phyloP scores from a whole-genome alignment of 2,329 filamentous ascomycete species.

The Phialocephala subalpina region DNA sequence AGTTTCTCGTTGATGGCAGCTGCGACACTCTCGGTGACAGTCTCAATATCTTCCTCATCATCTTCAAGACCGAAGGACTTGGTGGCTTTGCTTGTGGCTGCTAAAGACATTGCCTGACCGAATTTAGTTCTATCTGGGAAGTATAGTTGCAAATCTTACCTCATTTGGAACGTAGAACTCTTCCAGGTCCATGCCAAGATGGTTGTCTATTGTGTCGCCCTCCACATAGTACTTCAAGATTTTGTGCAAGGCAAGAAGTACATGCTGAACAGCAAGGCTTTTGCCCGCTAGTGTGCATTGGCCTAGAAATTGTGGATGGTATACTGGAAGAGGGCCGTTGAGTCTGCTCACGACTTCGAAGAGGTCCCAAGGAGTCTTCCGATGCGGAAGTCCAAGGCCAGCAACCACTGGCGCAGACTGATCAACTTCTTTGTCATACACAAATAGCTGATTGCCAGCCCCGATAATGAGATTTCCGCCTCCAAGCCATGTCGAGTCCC shows the following conservation, averaged over 20 bases:
- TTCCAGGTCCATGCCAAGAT: constrained; percentile 71
- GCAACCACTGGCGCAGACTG: constrained; percentile 49
- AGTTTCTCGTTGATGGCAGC: constrained; percentile 77
- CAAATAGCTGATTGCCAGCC: constrained; percentile 88
- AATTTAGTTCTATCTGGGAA: constrained; percentile 23
- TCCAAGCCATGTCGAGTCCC: constrained; percentile 90
- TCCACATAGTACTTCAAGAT: constrained; percentile 84
- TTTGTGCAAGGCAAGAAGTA: constrained; percentile 76
- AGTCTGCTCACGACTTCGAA: constrained; percentile 84
- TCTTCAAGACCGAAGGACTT: constrained; percentile 56
- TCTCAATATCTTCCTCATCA: constrained; percentile 64
- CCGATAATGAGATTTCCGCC: constrained; percentile 88
- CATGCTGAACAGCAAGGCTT: constrained; percentile 71
- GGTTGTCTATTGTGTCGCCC: constrained; percentile 81
- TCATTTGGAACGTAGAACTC: constrained; percentile 59
- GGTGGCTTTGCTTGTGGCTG: constrained; percentile 32
- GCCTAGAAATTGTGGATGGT: constrained; percentile 89
- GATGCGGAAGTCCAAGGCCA: constrained; percentile 36
- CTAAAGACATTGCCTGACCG: constrained; percentile 30
- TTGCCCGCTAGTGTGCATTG: constrained; percentile 89
- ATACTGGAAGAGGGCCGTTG: constrained; percentile 87
- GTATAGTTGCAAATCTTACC: constrained; percentile 31
- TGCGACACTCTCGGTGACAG: constrained; percentile 77
- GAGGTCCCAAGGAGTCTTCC: constrained; percentile 59
- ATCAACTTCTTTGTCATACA: constrained; percentile 80